Base-by-base conservation (phyloP, 2,329 filamentous ascomycete species). In the Bertia moriformis region DNA sequence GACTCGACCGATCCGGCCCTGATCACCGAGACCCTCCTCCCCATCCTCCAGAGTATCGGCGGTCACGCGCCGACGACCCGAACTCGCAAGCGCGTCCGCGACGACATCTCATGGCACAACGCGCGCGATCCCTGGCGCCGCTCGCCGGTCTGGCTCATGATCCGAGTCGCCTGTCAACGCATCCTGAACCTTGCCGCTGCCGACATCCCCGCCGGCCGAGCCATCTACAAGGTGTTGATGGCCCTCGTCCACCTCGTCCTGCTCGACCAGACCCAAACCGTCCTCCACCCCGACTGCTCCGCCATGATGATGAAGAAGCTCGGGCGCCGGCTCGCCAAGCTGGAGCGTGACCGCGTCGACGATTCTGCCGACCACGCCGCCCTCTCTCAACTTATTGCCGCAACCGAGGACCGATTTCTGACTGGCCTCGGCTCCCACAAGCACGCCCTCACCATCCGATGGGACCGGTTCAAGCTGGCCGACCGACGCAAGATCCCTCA, bases 21-120 rank as follows among this genome's bases (percentile, higher is more conserved):
- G 1, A 65, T 85, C 2, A 70, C 65, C 0, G 63, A 73, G 5
- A 60, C 80, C 42, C 58, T 83, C 5, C 70, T 80, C 55, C 65
- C 72, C 0, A 50, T 83, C 0, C 52, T 84, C 0, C 67, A 74
- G 46, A 67, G 62, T 0, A 59, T 69, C 4, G 78, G 78, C 0
- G 40, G 48, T 0, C 45, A 56, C 0, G 42, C 58, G 0, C 40
- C 52, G 1, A 54, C 65, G 0, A 45, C 54, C 0, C 18, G 59
- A 0, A 49, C 80, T 1, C 57, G 58, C 0, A 84, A 84, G 48
- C 60, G 67, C 2, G 64, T 82, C 0, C 63, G 72, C 0, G 79
- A 83, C 38, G 75, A 80, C n/a, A 66, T 80, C 0, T n/a, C n/a
- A n/a, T 63, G 61, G 12, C 49, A 55, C 1, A 49, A 64, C 1